A percentile compares a stretch with the other conserved stretches of the same genome.
phyloP scores from a whole-genome alignment of 2,329 filamentous ascomycete species.

The Aspergillus japonicus region DNA sequence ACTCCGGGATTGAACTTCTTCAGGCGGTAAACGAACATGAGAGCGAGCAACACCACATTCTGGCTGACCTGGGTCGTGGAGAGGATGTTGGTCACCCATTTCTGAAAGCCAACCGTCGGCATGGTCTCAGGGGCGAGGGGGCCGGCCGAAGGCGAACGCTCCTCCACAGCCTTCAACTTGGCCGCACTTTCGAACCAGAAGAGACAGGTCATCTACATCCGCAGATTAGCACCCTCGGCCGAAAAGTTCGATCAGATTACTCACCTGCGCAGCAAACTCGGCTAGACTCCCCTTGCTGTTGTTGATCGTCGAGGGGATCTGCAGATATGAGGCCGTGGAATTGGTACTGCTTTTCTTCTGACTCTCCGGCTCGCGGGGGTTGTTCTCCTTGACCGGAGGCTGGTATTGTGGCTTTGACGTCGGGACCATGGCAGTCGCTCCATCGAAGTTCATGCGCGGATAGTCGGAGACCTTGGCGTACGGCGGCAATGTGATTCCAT shows the following conservation, averaged over 20 bases:
- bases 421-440: slow-evolving; percentile 23
- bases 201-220: slow-evolving; percentile 77
- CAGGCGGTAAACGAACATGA: slow-evolving; percentile 89
- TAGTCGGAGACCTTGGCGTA: slow-evolving; percentile 22
- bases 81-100: slow-evolving; percentile 90
- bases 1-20: slow-evolving; percentile 88
- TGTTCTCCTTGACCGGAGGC: slow-evolving; percentile 23
- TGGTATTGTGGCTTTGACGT: slow-evolving; percentile 26
- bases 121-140: slow-evolving; percentile 68
- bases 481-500: slow-evolving; percentile 26
- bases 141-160: slow-evolving; percentile 48
- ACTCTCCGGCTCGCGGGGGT: slow-evolving; percentile 20
- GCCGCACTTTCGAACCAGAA: slow-evolving; percentile 95
- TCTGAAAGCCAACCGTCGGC: slow-evolving; percentile 76
- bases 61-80: slow-evolving; percentile 94
- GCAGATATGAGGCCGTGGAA: slow-evolving; percentile 55
- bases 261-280: slow-evolving; percentile 79
- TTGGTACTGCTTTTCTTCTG: slow-evolving; percentile 33
- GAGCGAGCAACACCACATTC: slow-evolving; percentile 85
- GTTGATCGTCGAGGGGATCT: slow-evolving; percentile 74
- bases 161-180: slow-evolving; percentile 73
- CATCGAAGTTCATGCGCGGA: slow-evolving; percentile 24
- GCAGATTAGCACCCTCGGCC: slow-evolving; percentile 10
- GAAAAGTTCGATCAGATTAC: neutral
- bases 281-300: slow-evolving; percentile 71